A percentile compares a stretch with the other conserved stretches of the same genome.
phyloP scores from a whole-genome alignment of 176 grass and related monocot genomes.

The Pontederia crassipes region DNA sequence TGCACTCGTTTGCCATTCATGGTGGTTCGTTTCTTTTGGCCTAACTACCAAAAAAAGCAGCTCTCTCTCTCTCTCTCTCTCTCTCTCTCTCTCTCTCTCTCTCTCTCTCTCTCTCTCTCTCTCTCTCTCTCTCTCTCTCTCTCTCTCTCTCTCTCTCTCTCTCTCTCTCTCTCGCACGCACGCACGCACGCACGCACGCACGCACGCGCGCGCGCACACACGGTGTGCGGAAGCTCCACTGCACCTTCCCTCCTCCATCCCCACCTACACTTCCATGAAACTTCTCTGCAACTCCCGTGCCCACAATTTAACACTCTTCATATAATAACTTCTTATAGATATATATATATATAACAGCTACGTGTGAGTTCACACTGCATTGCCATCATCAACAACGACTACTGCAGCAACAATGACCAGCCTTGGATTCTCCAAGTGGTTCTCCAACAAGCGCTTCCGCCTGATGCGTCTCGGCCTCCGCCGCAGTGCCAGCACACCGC shows the following conservation, averaged over 20 bases:
- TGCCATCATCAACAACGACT: not conserved
- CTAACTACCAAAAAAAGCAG: too few relatives aligned
- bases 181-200: not conserved
- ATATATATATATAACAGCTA: not conserved
- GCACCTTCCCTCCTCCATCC: too few relatives aligned
- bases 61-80: too few relatives aligned
- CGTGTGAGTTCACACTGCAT: not conserved
- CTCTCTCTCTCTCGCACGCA: too few relatives aligned
- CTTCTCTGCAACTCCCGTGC: too few relatives aligned
- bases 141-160: not conserved
- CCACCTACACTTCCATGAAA: too few relatives aligned
- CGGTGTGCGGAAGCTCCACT: too few relatives aligned
- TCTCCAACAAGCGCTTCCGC: slow-evolving; percentile 10
- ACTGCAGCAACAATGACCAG: not conserved
- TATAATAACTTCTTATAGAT: too few relatives aligned
- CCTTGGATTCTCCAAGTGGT: slow-evolving; percentile 16
- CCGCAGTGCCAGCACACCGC: not conserved
- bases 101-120: not conserved
- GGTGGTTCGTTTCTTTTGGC: too few relatives aligned
- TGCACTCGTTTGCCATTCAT: too few relatives aligned
- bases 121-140: not conserved
- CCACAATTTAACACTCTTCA: too few relatives aligned
- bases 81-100: not conserved
- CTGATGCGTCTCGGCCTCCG: not conserved
- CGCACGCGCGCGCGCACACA: too few relatives aligned